Evolutionary conservation across 2,329 filamentous ascomycete genomes (phyloP), one percentile per base, ranked within the genome.

Genomic region (Aureobasidium musti): DNA sequence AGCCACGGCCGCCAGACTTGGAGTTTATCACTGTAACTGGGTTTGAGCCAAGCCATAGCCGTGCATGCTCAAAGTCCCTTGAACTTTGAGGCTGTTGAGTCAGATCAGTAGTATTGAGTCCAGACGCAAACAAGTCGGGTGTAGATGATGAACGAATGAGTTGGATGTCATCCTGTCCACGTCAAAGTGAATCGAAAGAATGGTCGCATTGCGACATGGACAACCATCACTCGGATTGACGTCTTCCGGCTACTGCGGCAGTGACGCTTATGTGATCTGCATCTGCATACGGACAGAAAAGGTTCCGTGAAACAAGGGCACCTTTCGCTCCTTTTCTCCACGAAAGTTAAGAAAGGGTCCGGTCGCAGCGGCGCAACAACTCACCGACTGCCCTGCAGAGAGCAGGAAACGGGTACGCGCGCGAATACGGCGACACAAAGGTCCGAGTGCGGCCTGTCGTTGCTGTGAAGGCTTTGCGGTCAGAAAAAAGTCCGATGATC

Each of bases 211-310:
- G 26, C 37, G 54, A 39, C 37, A 45, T 39, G 5, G 21, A 45
- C 30, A 33, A 63, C 8, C 14, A 49, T 63, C 14, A 52, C 59
- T 49, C 33, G 45, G 33, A 41, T 23, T 33, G 45, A 52, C 41
- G 26, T 21, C 41, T 37, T 47, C 23, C 57, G 57, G 57, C 21
- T 47, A 45, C n/a, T 52, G 21, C 59, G 59, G 59, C 59, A 63
- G 49, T 52, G 59, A 63, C 59, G 59, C 59, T 63, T 45, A 63
- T 50, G 59, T 63, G 59, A 63, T 63, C 59, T 61, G 21, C 45
- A 39, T 19, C 30, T 63, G 59, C 59, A 30, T 63, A 52, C 59
- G 59, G 59, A 63, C 33, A 3, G 13, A 21, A 35, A 17, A 50
- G 30, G n/a, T 23, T 63, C 57, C 57, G 57, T 49, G 57, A 61